phyloP scores from a whole-genome alignment of 2,329 filamentous ascomycete genomes.

The Blastomyces percursus region DNA sequence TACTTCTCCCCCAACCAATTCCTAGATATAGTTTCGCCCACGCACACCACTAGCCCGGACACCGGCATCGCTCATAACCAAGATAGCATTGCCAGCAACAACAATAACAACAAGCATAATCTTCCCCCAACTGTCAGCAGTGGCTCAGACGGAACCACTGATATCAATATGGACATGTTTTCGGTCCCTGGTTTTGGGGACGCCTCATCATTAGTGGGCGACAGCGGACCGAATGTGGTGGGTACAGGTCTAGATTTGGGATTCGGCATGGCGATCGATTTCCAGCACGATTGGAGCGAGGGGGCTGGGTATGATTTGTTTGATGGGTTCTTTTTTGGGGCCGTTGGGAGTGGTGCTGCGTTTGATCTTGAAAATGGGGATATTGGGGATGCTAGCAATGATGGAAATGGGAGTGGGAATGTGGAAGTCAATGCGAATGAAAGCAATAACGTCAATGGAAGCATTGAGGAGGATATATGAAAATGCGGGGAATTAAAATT shows the following conservation, averaged over 20 bases:
- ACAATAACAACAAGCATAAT: neutral
- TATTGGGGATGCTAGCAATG: neutral
- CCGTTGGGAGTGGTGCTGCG: slow-evolving; percentile 9
- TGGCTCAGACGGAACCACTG: slow-evolving; percentile 22
- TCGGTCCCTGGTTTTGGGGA: slow-evolving; percentile 22
- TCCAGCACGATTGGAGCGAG: slow-evolving; percentile 41
- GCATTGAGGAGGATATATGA: neutral
- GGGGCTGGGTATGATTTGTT: slow-evolving; percentile 41
- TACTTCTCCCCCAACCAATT: slow-evolving; percentile 42
- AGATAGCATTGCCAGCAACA: neutral
- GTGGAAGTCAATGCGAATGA: neutral
- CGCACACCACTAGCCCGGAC: neutral
- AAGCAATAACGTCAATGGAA: neutral
- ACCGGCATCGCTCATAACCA: neutral
- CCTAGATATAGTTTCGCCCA: slow-evolving; percentile 37
- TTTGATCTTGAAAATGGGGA: neutral
- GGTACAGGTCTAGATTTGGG: slow-evolving; percentile 35
- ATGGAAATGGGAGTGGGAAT: neutral
- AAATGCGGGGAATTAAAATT: neutral
- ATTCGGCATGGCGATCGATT: slow-evolving; percentile 36
- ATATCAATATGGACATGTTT: slow-evolving; percentile 19
- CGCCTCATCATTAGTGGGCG: slow-evolving; percentile 12
- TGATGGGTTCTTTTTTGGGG: slow-evolving; percentile 47
- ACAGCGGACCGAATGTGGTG: slow-evolving; percentile 22
- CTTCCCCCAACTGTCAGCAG: slow-evolving; percentile 4